These are phyloP conservation scores for Ceratobasidium sp. DNA, from an alignment of 1,284 basidiomycete genomes.

Conservation along the genomic window DNA sequence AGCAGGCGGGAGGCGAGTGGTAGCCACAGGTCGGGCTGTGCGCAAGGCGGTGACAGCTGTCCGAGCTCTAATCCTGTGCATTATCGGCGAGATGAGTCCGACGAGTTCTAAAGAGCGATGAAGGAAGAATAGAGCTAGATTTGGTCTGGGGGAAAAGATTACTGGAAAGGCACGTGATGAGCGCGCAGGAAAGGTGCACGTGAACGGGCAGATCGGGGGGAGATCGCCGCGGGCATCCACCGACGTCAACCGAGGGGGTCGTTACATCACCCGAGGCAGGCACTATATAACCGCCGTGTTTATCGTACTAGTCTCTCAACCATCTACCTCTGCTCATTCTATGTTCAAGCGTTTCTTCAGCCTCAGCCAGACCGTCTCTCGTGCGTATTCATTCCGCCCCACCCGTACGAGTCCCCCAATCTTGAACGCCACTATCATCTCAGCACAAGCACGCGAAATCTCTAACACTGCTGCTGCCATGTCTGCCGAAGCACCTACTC, in stretches of 20 bases:
- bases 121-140: constrained; percentile 7
- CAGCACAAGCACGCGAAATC: constrained; percentile 30
- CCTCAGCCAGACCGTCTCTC: constrained; percentile 17
- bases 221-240: constrained; percentile 36
- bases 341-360: constrained; percentile 39
- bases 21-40: constrained; percentile 5
- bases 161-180: constrained; percentile 18
- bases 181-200: constrained; percentile 22
- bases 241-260: constrained; percentile 1
- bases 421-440: constrained; percentile 16
- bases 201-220: constrained; percentile 25
- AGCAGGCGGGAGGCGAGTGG: constrained; percentile 1
- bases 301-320: neutral
- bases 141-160: constrained; percentile 40
- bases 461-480: constrained; percentile 7
- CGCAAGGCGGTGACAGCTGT: constrained; percentile 1
- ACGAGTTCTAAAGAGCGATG: neutral
- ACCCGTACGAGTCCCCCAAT: constrained; percentile 17
- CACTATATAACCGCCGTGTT: constrained; percentile 8
- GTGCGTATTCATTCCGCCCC: constrained; percentile 41
- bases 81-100: neutral
- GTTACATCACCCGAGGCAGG: neutral
- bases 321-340: constrained; percentile 10
- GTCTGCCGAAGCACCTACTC: neutral
- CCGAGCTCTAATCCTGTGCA: constrained; percentile 33